Base-by-base conservation (phyloP, 208 protist genomes). In the Leishmania major region DNA sequence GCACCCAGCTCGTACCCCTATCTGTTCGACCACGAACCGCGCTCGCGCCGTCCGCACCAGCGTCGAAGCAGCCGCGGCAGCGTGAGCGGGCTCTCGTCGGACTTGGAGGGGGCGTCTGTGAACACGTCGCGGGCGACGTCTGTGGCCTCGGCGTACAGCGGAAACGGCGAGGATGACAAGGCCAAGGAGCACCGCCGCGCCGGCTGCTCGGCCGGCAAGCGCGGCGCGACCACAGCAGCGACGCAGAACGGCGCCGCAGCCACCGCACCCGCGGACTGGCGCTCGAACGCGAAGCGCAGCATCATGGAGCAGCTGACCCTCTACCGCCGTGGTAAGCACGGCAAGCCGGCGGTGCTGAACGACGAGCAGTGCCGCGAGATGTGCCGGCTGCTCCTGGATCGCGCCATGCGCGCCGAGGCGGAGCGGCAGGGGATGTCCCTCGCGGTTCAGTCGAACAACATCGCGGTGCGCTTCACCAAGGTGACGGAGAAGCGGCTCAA, bases 241-340 rank as follows among this genome's bases (percentile, higher is more conserved):
- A 45, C 60, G 28, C 31, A 53, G 69, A 60, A 31, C 53, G 49
- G 79, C 35, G 66, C 59, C 25, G 51, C 53, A 22, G 67, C 51
- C 49, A 47, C 47, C 28, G 79, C 71, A 25, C 22, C 64, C 3
- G 78, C 83, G 73, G 69, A 94, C 79, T 97, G 94, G 92, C 92
- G 94, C 45, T 79, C 78, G 5, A 81, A 82, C 22, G 94, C 94
- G 40, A 97, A 97, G 90, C 90, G 91, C 31, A 89, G 87, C 6
- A 97, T 97, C 79, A 87, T 95, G 51, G 87, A 96, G 84, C 89
- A 93, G 82, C 89, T 95, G 1, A 96, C 94, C 28, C 74, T 95
- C 45, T 96, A 95, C 86, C 85, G 91, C 31, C 85, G 87, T 19
- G 92, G 92, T 1, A 77, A 85, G 7, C 78, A 84, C 40, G 92